A percentile compares a stretch with the other conserved stretches of the same genome.
phyloP scores from a whole-genome alignment of 257 asterid species.

The Solanum peruvianum region DNA sequence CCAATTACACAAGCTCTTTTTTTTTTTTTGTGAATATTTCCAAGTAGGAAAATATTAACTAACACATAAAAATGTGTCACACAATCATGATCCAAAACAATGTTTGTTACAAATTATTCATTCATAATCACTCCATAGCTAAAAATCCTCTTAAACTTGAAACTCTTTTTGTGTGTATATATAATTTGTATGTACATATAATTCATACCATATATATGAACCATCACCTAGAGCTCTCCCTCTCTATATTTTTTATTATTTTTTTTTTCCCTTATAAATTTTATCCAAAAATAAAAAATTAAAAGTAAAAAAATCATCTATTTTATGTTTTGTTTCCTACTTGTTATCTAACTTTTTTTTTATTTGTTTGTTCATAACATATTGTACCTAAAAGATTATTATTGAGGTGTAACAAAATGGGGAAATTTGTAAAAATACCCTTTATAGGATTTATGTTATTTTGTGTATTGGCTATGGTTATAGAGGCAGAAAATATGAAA shows the following conservation, averaged over 20 bases:
- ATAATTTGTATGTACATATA: not conserved
- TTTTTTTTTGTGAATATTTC: not conserved
- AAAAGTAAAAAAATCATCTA: not conserved
- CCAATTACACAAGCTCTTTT: not conserved
- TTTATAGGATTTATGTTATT: not conserved
- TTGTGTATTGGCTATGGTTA: not conserved
- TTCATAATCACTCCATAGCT: not conserved
- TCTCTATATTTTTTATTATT: fast-evolving
- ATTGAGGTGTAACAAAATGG: not conserved
- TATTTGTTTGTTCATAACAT: not conserved
- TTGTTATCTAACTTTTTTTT: not conserved
- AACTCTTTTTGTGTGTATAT: not conserved
- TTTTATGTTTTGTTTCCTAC: not conserved
- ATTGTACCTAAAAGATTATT: not conserved
- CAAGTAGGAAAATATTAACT: not conserved
- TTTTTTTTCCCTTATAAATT: not conserved
- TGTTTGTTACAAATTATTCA: not conserved
- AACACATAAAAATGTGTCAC: not conserved
- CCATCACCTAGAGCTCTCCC: not conserved
- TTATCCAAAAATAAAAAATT: not conserved
- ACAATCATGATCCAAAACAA: not conserved
- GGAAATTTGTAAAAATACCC: not conserved
- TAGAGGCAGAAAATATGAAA: not conserved
- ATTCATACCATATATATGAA: not conserved
- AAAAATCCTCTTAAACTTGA: not conserved